Base-by-base conservation (phyloP, 352 stramenopile genomes). In the Pythium scleroteichum region DNA sequence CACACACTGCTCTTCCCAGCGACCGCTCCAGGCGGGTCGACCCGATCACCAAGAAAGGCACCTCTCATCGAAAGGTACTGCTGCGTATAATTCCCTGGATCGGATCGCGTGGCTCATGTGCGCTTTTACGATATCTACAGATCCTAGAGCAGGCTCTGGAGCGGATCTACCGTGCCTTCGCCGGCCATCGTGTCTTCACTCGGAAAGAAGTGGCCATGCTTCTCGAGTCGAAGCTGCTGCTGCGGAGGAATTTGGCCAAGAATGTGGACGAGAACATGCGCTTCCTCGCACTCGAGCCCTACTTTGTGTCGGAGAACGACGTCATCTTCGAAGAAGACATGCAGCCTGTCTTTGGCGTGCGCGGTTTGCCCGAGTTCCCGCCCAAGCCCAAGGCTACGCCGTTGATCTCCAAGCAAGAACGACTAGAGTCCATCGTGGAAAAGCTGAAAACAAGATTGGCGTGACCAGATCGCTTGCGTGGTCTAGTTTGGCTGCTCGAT, bases 81-180 rank as follows among this genome's bases (percentile, higher is more conserved):
- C n/a, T n/a, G n/a, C n/a, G n/a, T n/a, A n/a, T n/a, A n/a, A n/a
- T n/a, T n/a, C n/a, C n/a, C n/a, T n/a, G n/a, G n/a, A n/a, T n/a
- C n/a, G n/a, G n/a, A n/a, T n/a, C n/a, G n/a, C n/a, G n/a, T n/a
- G n/a, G n/a, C n/a, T n/a, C n/a, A n/a, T n/a, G n/a, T n/a, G n/a
- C n/a, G n/a, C n/a, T n/a, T n/a, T n/a, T n/a, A n/a, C n/a, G n/a
- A n/a, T n/a, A n/a, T 51, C n/a, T 29, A 32, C 29, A 92, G 80
- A 82, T 77, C 39, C 71, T 83, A 1, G 83, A 92, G 44, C 52
- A 63, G 38, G 40, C 86, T 20, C 72, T 92, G 38, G 75, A 89
- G 56, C 75, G 77, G 7, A 88, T 90, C 35, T 60, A 73, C 23
- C 68, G 71, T 13, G 58, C 54, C 27, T 50, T 79, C 12, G 71